A percentile compares a stretch with the other conserved stretches of the same genome.
Conservation (phyloP, 768 basidiomycete genomes). For the Lactarius akahatsu region DNA sequence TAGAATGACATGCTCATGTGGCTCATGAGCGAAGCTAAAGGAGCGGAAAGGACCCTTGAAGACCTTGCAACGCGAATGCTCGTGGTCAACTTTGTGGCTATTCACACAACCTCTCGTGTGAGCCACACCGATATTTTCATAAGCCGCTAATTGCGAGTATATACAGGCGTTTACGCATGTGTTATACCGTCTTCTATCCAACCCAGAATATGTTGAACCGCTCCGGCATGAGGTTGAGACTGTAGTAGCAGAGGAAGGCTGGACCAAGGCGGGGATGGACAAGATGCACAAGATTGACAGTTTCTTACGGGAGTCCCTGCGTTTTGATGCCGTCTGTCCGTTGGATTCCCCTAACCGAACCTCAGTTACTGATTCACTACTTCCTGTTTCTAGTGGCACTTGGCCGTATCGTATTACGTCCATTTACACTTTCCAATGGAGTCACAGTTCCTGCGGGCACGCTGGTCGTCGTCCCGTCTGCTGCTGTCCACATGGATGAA, state of each 20-base stretch:
- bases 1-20: conserved; percentile 44
- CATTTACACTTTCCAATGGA: conserved; percentile 38
- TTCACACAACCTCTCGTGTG: conserved; percentile 40
- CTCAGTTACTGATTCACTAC: background rate
- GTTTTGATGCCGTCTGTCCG: conserved; percentile 21
- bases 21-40: conserved; percentile 40
- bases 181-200: conserved; percentile 30
- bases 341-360: background rate
- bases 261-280: conserved; percentile 13
- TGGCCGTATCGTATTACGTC: conserved; percentile 31
- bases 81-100: conserved; percentile 40
- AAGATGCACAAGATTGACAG: conserved; percentile 33
- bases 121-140: background rate
- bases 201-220: conserved; percentile 31
- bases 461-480: conserved; percentile 36
- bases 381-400: conserved; percentile 24
- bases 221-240: conserved; percentile 32
- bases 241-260: conserved; percentile 30
- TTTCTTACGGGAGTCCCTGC: conserved; percentile 32
- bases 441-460: conserved; percentile 42
- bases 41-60: conserved; percentile 35
- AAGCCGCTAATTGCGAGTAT: background rate
- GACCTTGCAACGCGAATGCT: conserved; percentile 37
- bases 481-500: conserved; percentile 42
- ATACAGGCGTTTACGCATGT: conserved; percentile 15